Base-by-base conservation (phyloP, 1,284 basidiomycete genomes). In the Lentinus polychrous region DNA sequence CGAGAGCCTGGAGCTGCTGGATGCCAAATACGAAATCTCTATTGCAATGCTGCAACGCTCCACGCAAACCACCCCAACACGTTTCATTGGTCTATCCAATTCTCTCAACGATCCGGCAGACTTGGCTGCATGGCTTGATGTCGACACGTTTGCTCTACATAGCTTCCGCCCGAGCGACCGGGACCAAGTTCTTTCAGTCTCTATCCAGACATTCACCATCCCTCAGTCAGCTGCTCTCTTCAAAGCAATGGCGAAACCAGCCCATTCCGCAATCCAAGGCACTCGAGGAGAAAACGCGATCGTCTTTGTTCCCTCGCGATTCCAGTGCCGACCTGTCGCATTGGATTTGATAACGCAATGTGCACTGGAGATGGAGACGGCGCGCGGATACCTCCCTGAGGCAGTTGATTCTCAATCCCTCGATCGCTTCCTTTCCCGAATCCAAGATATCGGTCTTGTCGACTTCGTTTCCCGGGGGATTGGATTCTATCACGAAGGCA, bases 211-310 rank as follows among this genome's bases (percentile, higher is more conserved):
- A 0, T 97, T 97, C 68, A 86, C 86, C 23, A 86, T 94, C 47
- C 81, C 92, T 0, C 86, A 95, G 60, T 95, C 93, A 3, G 77
- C 86, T 0, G 84, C 89, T 1, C 73, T 98, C 23, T 86, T 95
- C 68, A 95, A 94, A 60, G 78, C 85, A 1, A 96, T 99, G 87
- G 78, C 88, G 43, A 96, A 94, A 64, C 94, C 96, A 3, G 83
- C 86, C 0, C 92, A 95, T 63, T 68, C 80, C 11, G 81, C 76
- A 27, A 79, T 89, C 52, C 67, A 64, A 39, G 64, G 68, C 11
- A 67, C 66, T 8, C 58, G 64, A 1, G 70, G 72, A 0, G 76
- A 78, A 43, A 70, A 75, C 1, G 79, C 85, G 0, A 78, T 99
- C 54, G 73, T 97, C n/a, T 95, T 99, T 63, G 89, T 95, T 0